Conservation (phyloP, 345 rosid genomes). For the Heritiera fomes region DNA sequence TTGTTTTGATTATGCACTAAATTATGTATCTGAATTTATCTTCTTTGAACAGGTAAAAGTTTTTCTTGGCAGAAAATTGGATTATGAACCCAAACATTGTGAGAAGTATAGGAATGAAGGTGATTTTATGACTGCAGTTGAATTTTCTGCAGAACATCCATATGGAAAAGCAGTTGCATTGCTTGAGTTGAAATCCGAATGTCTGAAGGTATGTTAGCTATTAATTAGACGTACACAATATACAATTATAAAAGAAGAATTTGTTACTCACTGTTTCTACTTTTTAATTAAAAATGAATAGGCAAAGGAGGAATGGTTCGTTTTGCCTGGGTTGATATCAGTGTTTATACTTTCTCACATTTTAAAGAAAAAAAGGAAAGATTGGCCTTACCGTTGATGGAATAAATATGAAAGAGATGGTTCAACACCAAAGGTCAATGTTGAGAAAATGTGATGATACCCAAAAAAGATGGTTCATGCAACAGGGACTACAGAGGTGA, state of each 20-base stretch:
- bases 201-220: constrained; percentile 50
- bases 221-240: constrained; percentile 12
- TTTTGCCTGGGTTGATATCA: constrained; percentile 55
- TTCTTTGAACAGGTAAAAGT: constrained; percentile 57
- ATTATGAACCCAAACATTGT: constrained; percentile 58
- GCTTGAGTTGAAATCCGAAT: constrained; percentile 65
- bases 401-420: constrained; percentile 28
- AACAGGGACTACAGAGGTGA: constrained; percentile 38
- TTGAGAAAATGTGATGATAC: constrained; percentile 23
- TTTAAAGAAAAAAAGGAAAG: constrained; percentile 46
- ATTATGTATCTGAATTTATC: constrained; percentile 17
- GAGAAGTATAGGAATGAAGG: constrained; percentile 51
- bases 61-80: constrained; percentile 69
- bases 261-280: constrained; percentile 3
- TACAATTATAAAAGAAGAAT: constrained; percentile 4
- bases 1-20: not conserved
- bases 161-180: constrained; percentile 86
- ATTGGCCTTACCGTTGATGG: constrained; percentile 25
- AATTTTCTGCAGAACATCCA: constrained; percentile 69
- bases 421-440: constrained; percentile 18
- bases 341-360: constrained; percentile 62
- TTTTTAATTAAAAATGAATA: constrained; percentile 29
- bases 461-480: constrained; percentile 23
- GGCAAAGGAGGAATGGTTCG: constrained; percentile 72
- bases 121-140: constrained; percentile 75